A percentile compares a stretch with the other conserved stretches of the same genome.
Evolutionary conservation across 108 stramenopile species (phyloP).

Genomic region (Pelagomonas calceolata): DNA sequence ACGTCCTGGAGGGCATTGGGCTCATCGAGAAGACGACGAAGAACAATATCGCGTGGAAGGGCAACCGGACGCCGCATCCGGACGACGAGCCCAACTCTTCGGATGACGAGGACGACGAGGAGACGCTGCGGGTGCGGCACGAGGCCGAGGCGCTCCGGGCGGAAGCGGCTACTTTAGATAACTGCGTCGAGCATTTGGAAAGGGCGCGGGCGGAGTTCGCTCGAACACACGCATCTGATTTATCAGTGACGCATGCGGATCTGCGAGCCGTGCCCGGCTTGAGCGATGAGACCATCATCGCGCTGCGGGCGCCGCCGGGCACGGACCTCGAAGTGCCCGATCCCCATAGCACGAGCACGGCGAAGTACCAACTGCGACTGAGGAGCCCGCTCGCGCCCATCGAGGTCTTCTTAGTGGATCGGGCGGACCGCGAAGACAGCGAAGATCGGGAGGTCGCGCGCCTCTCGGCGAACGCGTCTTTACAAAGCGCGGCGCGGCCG

Average conservation of each 20-base stretch:
- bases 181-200: too few species aligned
- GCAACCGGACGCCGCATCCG: conserved; percentile 4
- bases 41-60: conserved; percentile 75
- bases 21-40: conserved; percentile 71
- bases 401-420: conserved; percentile 50
- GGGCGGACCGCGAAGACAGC: neutral
- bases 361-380: conserved; percentile 74
- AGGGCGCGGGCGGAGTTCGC: too few species aligned
- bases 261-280: neutral
- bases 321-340: conserved; percentile 77
- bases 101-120: too few species aligned
- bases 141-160: too few species aligned
- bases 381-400: conserved; percentile 48
- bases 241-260: neutral
- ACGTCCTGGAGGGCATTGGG: conserved; percentile 84
- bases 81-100: too few species aligned
- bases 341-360: conserved; percentile 44
- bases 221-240: neutral
- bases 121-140: too few species aligned
- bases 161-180: too few species aligned
- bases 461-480: too few species aligned
- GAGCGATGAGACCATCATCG: conserved; percentile 63
- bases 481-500: too few species aligned
- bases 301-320: conserved; percentile 70
- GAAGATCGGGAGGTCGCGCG: too few species aligned